Percentiles rank a stretch among this genome's conserved stretches.
phyloP scores from a whole-genome alignment of 2,329 filamentous ascomycete genomes.

The Raffaelea deltoideospora region DNA sequence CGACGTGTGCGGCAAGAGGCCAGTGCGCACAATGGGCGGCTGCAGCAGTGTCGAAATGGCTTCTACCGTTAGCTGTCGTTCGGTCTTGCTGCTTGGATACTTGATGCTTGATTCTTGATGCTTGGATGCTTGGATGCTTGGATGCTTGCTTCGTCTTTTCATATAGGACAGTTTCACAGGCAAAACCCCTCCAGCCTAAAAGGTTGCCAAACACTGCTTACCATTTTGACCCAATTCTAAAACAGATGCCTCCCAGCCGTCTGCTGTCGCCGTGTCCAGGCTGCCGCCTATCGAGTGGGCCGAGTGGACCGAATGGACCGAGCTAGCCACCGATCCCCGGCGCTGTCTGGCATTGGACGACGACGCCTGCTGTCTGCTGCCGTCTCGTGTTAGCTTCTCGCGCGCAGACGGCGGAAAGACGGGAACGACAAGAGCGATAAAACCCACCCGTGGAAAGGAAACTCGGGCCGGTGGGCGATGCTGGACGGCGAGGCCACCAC shows the following conservation, averaged over 20 bases:
- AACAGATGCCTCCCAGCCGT: slow-evolving; percentile 38
- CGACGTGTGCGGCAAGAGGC: slow-evolving; percentile 63
- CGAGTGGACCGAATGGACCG: slow-evolving; percentile 73
- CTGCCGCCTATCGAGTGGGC: slow-evolving; percentile 76
- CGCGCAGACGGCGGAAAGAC: not conserved
- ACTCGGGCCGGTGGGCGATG: slow-evolving; percentile 31
- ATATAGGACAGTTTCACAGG: too few relatives aligned
- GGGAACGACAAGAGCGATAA: not conserved
- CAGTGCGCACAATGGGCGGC: slow-evolving; percentile 77
- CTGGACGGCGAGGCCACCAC: slow-evolving; percentile 36
- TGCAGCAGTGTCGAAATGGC: slow-evolving; percentile 91
- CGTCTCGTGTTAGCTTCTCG: not conserved
- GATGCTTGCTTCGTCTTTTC: too few relatives aligned
- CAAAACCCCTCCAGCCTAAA: too few relatives aligned
- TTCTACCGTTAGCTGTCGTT: slow-evolving; percentile 16
- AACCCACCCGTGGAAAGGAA: slow-evolving; percentile 42
- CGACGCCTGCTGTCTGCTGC: not conserved
- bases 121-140: too few relatives aligned
- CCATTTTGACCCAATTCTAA: slow-evolving; percentile 74
- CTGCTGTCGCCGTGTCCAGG: slow-evolving; percentile 51
- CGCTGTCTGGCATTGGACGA: slow-evolving; percentile 29
- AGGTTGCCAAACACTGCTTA: too few relatives aligned
- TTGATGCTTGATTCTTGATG: too few relatives aligned
- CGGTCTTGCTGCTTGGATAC: too few relatives aligned
- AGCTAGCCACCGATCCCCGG: slow-evolving; percentile 75